Conservation (phyloP, 2,329 filamentous ascomycete genomes). For the Cladosporium sp. region DNA sequence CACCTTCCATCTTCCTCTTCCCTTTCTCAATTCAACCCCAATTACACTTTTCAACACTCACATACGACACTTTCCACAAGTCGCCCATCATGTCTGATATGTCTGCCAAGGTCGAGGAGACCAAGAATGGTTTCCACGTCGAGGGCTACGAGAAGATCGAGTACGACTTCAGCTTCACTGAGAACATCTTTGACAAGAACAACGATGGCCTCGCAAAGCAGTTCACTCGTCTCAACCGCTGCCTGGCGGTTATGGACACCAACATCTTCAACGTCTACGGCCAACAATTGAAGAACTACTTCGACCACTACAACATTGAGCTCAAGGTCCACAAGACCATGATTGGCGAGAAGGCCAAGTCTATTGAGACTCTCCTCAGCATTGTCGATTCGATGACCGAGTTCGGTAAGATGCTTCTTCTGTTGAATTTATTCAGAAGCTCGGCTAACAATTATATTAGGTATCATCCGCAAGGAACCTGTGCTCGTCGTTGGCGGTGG, state of each 20-base stretch:
- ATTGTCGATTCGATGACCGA: conserved; percentile 72
- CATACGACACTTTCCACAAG: conserved; percentile 13
- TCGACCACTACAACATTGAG: conserved; percentile 58
- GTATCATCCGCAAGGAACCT: conserved; percentile 48
- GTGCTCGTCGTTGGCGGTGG: conserved; percentile 65
- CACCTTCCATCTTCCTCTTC: conserved; percentile 10
- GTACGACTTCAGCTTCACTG: conserved; percentile 70
- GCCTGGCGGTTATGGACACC: conserved; percentile 65
- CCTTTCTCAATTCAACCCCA: conserved; percentile 11
- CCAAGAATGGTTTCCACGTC: conserved; percentile 63
- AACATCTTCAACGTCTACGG: conserved; percentile 69
- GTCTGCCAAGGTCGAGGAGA: conserved; percentile 62
- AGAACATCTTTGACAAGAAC: conserved; percentile 60
- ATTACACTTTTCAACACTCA: conserved; percentile 8
- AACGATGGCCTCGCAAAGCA: conserved; percentile 61
- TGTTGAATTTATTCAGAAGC: neutral
- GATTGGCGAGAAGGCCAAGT: conserved; percentile 73
- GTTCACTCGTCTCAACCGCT: conserved; percentile 62
- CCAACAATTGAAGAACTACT: conserved; percentile 62
- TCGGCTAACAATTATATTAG: conserved; percentile 11
- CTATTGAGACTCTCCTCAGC: conserved; percentile 62
- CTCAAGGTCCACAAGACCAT: conserved; percentile 67
- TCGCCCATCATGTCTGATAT: conserved; percentile 60
- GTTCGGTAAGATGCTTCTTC: conserved; percentile 54
- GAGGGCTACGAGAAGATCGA: conserved; percentile 72